Conservation (phyloP, 2,329 filamentous ascomycete genomes). For the Fusarium anthophilum region DNA sequence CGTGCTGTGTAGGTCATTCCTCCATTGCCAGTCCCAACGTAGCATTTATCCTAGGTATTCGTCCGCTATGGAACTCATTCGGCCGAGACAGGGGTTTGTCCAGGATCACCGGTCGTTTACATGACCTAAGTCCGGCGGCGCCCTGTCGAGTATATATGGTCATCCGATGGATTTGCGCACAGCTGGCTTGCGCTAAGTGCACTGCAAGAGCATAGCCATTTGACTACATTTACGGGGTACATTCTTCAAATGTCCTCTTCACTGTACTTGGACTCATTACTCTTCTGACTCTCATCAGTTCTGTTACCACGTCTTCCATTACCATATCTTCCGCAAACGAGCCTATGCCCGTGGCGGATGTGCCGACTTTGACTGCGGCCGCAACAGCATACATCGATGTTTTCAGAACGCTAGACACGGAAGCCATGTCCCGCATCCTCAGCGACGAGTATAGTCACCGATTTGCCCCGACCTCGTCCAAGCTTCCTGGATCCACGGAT, state of each 20-base stretch:
- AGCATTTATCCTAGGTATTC: fast-evolving
- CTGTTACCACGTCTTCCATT: too few relatives aligned
- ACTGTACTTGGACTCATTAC: too few relatives aligned
- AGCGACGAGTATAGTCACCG: background rate
- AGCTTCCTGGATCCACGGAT: background rate
- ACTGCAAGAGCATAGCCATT: background rate
- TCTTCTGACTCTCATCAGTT: too few relatives aligned
- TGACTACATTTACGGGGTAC: too few relatives aligned
- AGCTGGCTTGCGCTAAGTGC: fast-evolving
- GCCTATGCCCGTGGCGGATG: too few relatives aligned
- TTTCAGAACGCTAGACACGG: background rate
- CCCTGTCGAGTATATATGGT: too few relatives aligned
- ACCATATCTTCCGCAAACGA: background rate
- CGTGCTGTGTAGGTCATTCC: background rate
- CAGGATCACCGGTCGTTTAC: background rate
- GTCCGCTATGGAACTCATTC: background rate
- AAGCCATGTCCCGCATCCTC: background rate
- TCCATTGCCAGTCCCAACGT: background rate
- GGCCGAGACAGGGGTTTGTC: too few relatives aligned
- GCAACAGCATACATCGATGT: background rate
- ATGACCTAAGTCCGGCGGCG: background rate
- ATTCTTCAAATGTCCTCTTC: background rate
- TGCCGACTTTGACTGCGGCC: background rate
- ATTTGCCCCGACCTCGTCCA: background rate
- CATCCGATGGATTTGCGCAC: background rate